A percentile compares a stretch with the other conserved stretches of the same genome.
Conservation (phyloP, 2,329 filamentous ascomycete species). For the Fusarium napiforme region DNA sequence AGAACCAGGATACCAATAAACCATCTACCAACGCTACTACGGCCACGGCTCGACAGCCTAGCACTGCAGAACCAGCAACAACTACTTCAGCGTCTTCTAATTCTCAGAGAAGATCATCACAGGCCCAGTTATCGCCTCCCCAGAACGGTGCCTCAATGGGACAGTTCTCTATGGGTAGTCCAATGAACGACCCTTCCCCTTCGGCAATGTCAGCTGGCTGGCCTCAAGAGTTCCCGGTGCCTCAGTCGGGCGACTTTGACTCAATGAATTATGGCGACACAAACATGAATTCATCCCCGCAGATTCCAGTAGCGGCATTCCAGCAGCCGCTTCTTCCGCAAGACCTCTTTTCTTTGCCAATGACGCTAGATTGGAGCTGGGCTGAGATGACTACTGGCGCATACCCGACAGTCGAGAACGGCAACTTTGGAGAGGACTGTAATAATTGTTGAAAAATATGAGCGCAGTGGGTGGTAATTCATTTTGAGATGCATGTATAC, state of each 20-base stretch:
- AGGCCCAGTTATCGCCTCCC: slow-evolving; percentile 45
- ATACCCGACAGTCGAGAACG: slow-evolving; percentile 73
- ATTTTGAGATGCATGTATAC: slow-evolving; percentile 19
- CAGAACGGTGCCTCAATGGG: slow-evolving; percentile 39
- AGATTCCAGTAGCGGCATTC: slow-evolving; percentile 58
- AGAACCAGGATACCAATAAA: slow-evolving; percentile 66
- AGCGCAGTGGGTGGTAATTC: not conserved
- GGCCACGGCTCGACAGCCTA: slow-evolving; percentile 26
- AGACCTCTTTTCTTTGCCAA: slow-evolving; percentile 94
- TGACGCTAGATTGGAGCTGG: slow-evolving; percentile 93
- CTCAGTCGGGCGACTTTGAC: slow-evolving; percentile 54
- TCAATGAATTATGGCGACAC: slow-evolving; percentile 57
- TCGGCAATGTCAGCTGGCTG: slow-evolving; percentile 58
- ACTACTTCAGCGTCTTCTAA: slow-evolving; percentile 7
- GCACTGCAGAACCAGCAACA: slow-evolving; percentile 10
- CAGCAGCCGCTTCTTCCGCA: slow-evolving; percentile 91
- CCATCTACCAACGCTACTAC: slow-evolving; percentile 14
- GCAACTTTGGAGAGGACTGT: slow-evolving; percentile 56
- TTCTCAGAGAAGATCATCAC: slow-evolving; percentile 25
- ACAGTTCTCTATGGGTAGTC: slow-evolving; percentile 39
- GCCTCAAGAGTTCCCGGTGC: slow-evolving; percentile 58
- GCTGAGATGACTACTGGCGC: slow-evolving; percentile 74
- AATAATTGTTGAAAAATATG: not conserved
- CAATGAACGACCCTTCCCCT: slow-evolving; percentile 56
- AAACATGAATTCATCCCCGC: slow-evolving; percentile 51